phyloP scores from a whole-genome alignment of 1,284 basidiomycete species.

The Inonotus obliquus region DNA sequence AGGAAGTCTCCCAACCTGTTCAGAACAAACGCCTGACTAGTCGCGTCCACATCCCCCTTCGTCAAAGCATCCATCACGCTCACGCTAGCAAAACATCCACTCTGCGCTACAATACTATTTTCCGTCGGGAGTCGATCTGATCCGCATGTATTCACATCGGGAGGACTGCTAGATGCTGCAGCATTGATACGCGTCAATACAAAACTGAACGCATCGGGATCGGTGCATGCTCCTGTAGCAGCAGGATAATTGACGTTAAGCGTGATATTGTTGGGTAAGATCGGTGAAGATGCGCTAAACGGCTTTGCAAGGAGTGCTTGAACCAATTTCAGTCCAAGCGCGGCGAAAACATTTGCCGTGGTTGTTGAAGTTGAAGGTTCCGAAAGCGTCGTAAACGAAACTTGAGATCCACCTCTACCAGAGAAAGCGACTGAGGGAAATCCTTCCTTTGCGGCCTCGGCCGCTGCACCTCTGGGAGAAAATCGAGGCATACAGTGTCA shows the following conservation, averaged over 20 bases:
- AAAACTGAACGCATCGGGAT: slow-evolving; percentile 37
- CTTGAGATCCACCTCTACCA: slow-evolving; percentile 35
- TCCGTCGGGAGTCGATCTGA: slow-evolving; percentile 37
- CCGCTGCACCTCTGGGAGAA: slow-evolving; percentile 41
- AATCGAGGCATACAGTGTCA: not conserved
- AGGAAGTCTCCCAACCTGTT: slow-evolving; percentile 30
- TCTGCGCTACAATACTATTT: slow-evolving; percentile 29
- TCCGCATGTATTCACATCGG: slow-evolving; percentile 43
- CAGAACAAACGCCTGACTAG: slow-evolving; percentile 36
- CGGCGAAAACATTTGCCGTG: slow-evolving; percentile 39
- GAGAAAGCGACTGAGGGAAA: slow-evolving; percentile 49
- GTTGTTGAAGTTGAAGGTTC: slow-evolving; percentile 31
- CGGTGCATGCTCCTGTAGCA: slow-evolving; percentile 33
- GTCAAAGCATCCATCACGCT: slow-evolving; percentile 42
- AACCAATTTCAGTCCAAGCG: slow-evolving; percentile 38
- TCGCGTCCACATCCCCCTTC: slow-evolving; percentile 39
- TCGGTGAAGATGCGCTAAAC: slow-evolving; percentile 23
- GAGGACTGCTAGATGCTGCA: not conserved
- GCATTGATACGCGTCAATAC: slow-evolving; percentile 39
- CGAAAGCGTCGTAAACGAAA: slow-evolving; percentile 44
- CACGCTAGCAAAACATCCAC: slow-evolving; percentile 41
- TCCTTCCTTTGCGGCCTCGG: slow-evolving; percentile 42
- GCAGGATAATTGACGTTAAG: slow-evolving; percentile 50
- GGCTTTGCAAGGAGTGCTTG: slow-evolving; percentile 32
- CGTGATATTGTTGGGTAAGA: slow-evolving; percentile 38